phyloP scores from a whole-genome alignment of 129 eudicot genomes.

The Pittosporum tobira region DNA sequence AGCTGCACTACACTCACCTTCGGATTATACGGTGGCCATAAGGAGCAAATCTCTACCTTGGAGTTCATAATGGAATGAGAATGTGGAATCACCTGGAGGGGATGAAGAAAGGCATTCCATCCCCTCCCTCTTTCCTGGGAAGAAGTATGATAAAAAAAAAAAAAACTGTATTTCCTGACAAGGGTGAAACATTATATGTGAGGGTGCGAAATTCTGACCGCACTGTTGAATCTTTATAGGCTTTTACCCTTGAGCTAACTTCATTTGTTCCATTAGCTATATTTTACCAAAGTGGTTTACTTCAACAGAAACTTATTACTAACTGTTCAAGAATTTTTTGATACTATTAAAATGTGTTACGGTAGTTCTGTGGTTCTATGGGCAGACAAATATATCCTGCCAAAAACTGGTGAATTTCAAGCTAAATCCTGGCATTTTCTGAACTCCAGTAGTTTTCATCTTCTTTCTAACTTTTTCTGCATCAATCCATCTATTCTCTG shows the following conservation, averaged over 20 bases:
- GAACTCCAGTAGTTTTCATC: constrained; percentile 4
- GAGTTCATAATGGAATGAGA: background rate
- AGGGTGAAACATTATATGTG: background rate
- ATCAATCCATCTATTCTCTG: constrained; percentile 10
- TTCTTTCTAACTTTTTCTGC: constrained; percentile 8
- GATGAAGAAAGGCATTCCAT: background rate
- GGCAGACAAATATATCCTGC: background rate
- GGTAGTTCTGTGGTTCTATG: no score
- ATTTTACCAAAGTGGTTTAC: no score
- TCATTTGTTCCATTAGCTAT: constrained; percentile 2
- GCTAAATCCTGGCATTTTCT: constrained; percentile 12
- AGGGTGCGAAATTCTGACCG: background rate
- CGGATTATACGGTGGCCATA: background rate
- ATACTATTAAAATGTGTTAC: no score
- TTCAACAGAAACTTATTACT: no score
- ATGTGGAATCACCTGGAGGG: background rate
- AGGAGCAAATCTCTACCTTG: background rate
- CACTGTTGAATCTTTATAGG: background rate
- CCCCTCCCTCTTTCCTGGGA: background rate
- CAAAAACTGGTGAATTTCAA: constrained; percentile 1
- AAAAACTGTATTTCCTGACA: background rate
- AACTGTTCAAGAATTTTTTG: no score
- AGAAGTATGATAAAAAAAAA: background rate
- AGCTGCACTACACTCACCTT: background rate
- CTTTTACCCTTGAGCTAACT: background rate